Percentiles rank a stretch among this genome's conserved stretches.
Evolutionary conservation across 352 stramenopile species (phyloP).

Genomic region (Globisporangium solare): DNA sequence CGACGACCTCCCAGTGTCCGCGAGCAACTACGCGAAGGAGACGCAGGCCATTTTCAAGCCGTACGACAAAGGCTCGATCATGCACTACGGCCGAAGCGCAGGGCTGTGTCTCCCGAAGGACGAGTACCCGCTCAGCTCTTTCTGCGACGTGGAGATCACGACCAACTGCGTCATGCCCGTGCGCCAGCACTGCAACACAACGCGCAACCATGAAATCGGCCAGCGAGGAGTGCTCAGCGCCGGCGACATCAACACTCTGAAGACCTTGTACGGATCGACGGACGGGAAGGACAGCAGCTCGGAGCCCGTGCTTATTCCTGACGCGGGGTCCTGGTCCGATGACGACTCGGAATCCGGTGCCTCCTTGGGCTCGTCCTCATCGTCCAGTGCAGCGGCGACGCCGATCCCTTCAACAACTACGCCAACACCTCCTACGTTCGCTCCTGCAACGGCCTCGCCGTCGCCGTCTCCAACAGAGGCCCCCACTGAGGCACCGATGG

Average conservation of each 20-base stretch:
- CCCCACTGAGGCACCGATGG: conserved; percentile 7
- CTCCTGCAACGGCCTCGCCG: not conserved
- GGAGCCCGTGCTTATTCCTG: conserved; percentile 25
- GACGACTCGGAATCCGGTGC: not conserved
- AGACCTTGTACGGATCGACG: conserved; percentile 48
- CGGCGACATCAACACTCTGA: conserved; percentile 61
- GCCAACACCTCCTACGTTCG: conserved; percentile 6
- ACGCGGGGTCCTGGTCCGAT: conserved; percentile 1
- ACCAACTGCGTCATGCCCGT: conserved; percentile 67
- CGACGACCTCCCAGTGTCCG: conserved; percentile 48
- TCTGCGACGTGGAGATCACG: conserved; percentile 60
- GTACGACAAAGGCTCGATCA: conserved; percentile 72
- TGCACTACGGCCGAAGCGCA: conserved; percentile 65
- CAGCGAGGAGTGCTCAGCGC: conserved; percentile 46
- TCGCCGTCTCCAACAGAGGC: conserved; percentile 3
- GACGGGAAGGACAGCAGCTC: conserved; percentile 23
- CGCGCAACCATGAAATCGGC: conserved; percentile 54
- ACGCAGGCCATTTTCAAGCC: conserved; percentile 50
- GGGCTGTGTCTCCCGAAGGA: conserved; percentile 71
- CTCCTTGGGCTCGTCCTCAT: not conserved
- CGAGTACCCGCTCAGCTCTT: conserved; percentile 52
- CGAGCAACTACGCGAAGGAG: conserved; percentile 68
- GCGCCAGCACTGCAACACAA: conserved; percentile 66
- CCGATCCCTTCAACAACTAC: conserved; percentile 14
- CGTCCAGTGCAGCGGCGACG: conserved; percentile 8